Evolutionary conservation across 2,329 filamentous ascomycete genomes (phyloP).

Genomic region (Septoria petroselini): DNA sequence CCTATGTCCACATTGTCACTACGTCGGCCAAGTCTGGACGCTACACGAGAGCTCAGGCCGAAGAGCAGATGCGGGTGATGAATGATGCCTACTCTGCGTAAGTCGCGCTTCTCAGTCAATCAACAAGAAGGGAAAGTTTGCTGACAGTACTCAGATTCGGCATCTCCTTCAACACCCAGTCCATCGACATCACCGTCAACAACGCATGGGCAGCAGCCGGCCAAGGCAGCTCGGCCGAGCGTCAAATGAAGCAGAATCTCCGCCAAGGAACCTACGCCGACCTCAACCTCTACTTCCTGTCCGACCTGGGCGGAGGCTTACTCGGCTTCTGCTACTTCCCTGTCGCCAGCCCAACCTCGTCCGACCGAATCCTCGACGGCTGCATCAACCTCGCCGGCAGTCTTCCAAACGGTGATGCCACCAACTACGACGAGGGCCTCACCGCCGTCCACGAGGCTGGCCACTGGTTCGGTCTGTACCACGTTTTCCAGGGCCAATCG

Average conservation of each 20-base stretch:
- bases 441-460: conserved; percentile 47
- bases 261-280: conserved; percentile 52
- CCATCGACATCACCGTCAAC: conserved; percentile 51
- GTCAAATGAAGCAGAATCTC: conserved; percentile 51
- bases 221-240: conserved; percentile 39
- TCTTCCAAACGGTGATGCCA: conserved; percentile 49
- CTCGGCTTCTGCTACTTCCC: conserved; percentile 34
- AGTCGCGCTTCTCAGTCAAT: neutral
- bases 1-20: conserved; percentile 45
- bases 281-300: conserved; percentile 59
- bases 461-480: conserved; percentile 46
- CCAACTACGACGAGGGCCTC: conserved; percentile 46
- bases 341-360: conserved; percentile 42
- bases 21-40: conserved; percentile 34
- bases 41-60: conserved; percentile 41
- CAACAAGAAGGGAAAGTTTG: too few species aligned
- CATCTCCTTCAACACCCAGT: conserved; percentile 45
- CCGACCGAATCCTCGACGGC: conserved; percentile 47
- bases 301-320: conserved; percentile 42
- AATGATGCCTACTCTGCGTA: conserved; percentile 9
- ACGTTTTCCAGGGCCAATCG: conserved; percentile 44
- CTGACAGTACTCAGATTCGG: conserved; percentile 43
- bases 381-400: conserved; percentile 54
- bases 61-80: conserved; percentile 20
- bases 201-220: conserved; percentile 52